Evolutionary conservation across 75 land plant genomes (phyloP).

Genomic region (Pinus albicaulis): DNA sequence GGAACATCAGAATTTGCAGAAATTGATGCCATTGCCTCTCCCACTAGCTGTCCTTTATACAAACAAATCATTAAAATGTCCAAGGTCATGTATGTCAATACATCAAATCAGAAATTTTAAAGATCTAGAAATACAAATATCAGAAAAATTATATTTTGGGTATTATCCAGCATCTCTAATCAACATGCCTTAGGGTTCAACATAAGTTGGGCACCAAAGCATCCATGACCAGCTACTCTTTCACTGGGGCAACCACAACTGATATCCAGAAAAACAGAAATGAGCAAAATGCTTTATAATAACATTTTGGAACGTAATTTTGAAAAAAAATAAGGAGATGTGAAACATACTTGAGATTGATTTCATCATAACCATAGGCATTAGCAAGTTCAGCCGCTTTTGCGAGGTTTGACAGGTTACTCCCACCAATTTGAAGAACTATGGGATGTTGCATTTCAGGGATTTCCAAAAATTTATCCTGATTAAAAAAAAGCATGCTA

Average conservation of each 20-base stretch:
- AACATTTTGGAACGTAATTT: background rate
- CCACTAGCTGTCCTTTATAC: conserved; percentile 69
- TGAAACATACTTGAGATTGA: conserved; percentile 77
- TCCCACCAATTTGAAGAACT: conserved; percentile 97
- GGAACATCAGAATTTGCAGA: conserved; percentile 76
- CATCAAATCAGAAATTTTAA: background rate
- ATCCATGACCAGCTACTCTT: conserved; percentile 96
- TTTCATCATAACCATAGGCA: conserved; percentile 86
- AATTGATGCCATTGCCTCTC: conserved; percentile 86
- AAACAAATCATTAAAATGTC: background rate
- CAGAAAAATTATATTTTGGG: background rate
- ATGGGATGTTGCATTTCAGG: conserved; percentile 88
- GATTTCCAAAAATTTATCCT: conserved; percentile 90
- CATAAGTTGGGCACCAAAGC: conserved; percentile 96
- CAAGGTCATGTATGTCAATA: background rate
- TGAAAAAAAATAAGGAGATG: background rate
- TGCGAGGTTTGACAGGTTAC: conserved; percentile 67
- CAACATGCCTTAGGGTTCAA: conserved; percentile 73
- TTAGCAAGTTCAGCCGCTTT: conserved; percentile 90
- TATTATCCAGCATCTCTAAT: background rate
- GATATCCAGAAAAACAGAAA: conserved; percentile 6
- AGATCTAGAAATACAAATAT: background rate
- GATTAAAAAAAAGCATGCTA: conserved; percentile 10
- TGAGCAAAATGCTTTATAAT: background rate
- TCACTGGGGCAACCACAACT: conserved; percentile 99